Base-by-base conservation (phyloP, 257 asterid genomes). In the Fraxinus excelsior region DNA sequence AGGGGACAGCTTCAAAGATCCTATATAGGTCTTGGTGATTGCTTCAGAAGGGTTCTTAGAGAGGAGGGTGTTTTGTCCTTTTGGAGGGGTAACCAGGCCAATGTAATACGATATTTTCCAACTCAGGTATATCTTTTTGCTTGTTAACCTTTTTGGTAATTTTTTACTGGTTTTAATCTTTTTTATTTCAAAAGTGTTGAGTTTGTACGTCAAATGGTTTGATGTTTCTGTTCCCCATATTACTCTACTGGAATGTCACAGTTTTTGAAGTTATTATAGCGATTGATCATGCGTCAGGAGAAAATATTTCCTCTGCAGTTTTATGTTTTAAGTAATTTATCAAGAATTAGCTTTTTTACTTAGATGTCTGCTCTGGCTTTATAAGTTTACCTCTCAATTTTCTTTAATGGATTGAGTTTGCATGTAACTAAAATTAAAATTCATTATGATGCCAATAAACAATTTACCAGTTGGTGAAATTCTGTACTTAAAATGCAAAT, bases 31-130 rank as follows among this genome's bases (percentile, higher is more conserved):
- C 75, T 93, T 18, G 84, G 91, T 46, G 85, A 92, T 86, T 85
- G 98, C 87, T 95, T 93, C 81, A 74, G 35, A 67, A 89, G 96
- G 84, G 87, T 95, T 69, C 82, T 82, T 34, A 90, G 84, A 77
- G 96, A 96, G 81, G 97, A 95, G 78, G 99, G 99, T 0, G 40
- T 85, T 62, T 74, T 86, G 69, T 87, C 98, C 75, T 89, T 91
- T 75, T 96, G 99, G 99, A 90, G 98, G 87, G 99, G 98, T 75
- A 90, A 95, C 81, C 98, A 93, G 83, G 99, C 98, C 82, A 95
- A 95, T 83, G 86, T 93, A 80, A 90, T 95, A 70, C 89, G 99
- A 83, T 93, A 95, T 90, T 90, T 95, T 84, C 98, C 99, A 13
- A 95, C 98, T 72, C 97, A 95, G 98, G 98, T 90, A 76, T 26